Evolutionary conservation across 2,329 filamentous ascomycete species (phyloP), one percentile per base, ranked within the genome.

Genomic region (Ophiostoma himal-ulmi): DNA sequence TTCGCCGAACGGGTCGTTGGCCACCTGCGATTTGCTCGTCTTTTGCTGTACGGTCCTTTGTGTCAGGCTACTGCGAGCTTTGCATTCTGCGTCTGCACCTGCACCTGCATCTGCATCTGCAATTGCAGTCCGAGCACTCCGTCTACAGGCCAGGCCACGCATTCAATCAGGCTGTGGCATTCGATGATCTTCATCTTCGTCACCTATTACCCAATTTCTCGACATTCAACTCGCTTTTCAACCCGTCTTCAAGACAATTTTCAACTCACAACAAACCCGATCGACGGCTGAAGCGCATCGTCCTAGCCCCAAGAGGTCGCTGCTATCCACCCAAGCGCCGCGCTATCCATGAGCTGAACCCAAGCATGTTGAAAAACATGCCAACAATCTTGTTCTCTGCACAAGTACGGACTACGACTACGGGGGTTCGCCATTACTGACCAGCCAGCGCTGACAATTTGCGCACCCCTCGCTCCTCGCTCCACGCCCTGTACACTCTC

Each of bases 1-100:
- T 70, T 68, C 66, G 62, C 66, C 66, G 66, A 70, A 68, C 41
- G 66, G 66, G 66, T 67, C 52, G 34, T 8, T 70, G 65, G 30
- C 34, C 37, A 34, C 41, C 41, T 34, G 65, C 54, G 26, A 70
- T 65, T 54, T 68, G 66, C 22, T n/a, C n/a, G 6, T 20, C 37
- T 62, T 26, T 62, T 22, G 62, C 62, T 65, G 62, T 41, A 65
- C 62, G 48, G 26, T 30, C 67, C 37, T n/a, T 67, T 30, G 22
- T 62, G 60, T 64, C 17, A 11, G 52, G 22, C 52, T 57, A 57
- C 52, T 57, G 52, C 52, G 17, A 10, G 22, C 52, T 57, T 11
- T 57, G 44, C 44, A 48, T 44, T 48, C 5, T 44, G 41, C 41
- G 17, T 48, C 44, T 48, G 44, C 17, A 44, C 17, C 10, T 44